These are phyloP conservation scores for Balakata baccata DNA, from an alignment of 345 rosid genomes.

Conservation along the genomic window DNA sequence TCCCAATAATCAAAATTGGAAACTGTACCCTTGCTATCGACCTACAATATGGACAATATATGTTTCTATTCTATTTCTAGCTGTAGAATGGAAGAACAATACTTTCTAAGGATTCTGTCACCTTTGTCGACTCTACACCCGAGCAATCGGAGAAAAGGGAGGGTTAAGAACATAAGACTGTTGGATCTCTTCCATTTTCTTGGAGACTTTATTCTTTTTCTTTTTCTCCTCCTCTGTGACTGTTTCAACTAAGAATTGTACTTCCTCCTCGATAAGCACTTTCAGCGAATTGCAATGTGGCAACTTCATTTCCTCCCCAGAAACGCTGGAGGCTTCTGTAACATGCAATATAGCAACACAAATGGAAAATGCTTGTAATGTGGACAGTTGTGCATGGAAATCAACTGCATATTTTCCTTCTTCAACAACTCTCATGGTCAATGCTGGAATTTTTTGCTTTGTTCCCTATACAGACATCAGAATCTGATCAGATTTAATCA, in stretches of 20 bases:
- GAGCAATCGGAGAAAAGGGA: slow-evolving; percentile 84
- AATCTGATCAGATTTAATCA: slow-evolving; percentile 13
- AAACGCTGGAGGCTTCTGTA: slow-evolving; percentile 31
- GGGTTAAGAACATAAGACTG: slow-evolving; percentile 65
- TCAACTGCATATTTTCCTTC: slow-evolving; percentile 74
- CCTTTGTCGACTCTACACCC: slow-evolving; percentile 47
- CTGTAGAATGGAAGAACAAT: slow-evolving; percentile 30
- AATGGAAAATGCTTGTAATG: slow-evolving; percentile 86
- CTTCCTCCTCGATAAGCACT: slow-evolving; percentile 67
- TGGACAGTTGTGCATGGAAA: slow-evolving; percentile 83
- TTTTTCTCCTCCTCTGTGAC: slow-evolving; percentile 56
- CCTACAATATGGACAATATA: slow-evolving; percentile 48
- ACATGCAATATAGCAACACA: slow-evolving; percentile 74
- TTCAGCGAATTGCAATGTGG: slow-evolving; percentile 52
- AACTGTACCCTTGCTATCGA: slow-evolving; percentile 37
- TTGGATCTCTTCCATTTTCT: slow-evolving; percentile 41
- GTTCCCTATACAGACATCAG: slow-evolving; percentile 47
- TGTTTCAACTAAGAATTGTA: slow-evolving; percentile 55
- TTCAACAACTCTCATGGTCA: slow-evolving; percentile 47
- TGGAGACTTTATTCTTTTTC: slow-evolving; percentile 42
- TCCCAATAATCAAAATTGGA: slow-evolving; percentile 29
- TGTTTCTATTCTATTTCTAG: slow-evolving; percentile 40
- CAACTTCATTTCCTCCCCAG: slow-evolving; percentile 33
- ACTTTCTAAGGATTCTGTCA: slow-evolving; percentile 20
- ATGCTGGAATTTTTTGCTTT: slow-evolving; percentile 68